Evolutionary conservation across 148 eudicot species (phyloP), one percentile per base, ranked within the genome.

Genomic region (Polygonum maritimum): DNA sequence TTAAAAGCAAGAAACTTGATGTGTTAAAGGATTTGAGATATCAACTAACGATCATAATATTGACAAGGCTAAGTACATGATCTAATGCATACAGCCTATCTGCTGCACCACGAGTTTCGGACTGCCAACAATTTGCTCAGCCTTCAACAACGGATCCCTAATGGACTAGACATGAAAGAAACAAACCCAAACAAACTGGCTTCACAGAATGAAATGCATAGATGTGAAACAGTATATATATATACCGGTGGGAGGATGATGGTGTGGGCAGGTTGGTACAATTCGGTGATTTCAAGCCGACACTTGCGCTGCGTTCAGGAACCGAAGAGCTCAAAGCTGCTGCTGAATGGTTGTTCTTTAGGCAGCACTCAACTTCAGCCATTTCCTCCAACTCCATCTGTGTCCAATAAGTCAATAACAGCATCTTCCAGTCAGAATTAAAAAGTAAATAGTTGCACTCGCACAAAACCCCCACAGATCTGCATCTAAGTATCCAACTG

Each of bases 221-320:
- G 71, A 35, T 48, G 21, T 13, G 48, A 57, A 7, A 65, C 21
- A 67, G 44, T 88, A 95, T 65, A 41, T 88, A 95, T 65, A 41
- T 36, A 33, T 90, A 95, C 99, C 97, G 78, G 58, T 90, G 91
- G 58, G 87, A 74, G 12, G 96, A 89, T 8, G 97, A 95, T 52
- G 85, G 60, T 9, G 88, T 69, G 60, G 80, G 62, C 0, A 97
- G 99, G 83, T 96, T 95, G 80, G 80, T 76, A 54, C 78, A 81
- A 73, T 79, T 88, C 1, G 93, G 88, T 26, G 97, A 90, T 83
- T 88, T 94, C 31, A 87, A 54, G 47, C 87, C 76, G 78, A 83
- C 83, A 83, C 88, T 86, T 48, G 81, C 87, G 82, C 92, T 88
- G 3, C 84, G 89, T 69, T 92, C 91, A 0, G 97, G 90, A 79